Base-by-base conservation (phyloP, 306 rosid genomes). In the Begonia masoniana region DNA sequence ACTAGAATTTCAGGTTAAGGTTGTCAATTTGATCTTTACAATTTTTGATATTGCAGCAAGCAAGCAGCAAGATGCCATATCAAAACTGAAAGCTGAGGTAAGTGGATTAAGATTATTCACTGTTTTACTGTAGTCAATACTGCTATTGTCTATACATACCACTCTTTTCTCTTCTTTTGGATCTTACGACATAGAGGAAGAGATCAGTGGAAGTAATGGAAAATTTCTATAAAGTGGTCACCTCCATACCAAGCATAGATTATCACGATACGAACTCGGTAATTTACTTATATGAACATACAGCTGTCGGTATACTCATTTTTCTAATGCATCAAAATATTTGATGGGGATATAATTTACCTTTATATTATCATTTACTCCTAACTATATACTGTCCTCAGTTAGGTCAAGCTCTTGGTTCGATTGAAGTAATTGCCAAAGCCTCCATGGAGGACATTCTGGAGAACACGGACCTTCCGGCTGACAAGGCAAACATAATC, bases 321-420 rank as follows among this genome's bases (percentile, higher is more conserved):
- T 31, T 7, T 31, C 39, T 6, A 31, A 31, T 31, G 39, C 39
- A 31, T 7, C 24, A 21, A 31, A 5, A 31, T 31, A 31, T 31
- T 31, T 31, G 39, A 31, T 31, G 39, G 39, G 39, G 39, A 31
- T 31, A 31, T 21, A 2, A 21, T 21, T 21, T 21, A 7, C 39
- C 39, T 1, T 31, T 31, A 31, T 31, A 31, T 31, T 7, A 7
- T 31, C 39, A 31, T 31, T 31, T 31, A 31, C 8, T 31, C 39
- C 39, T 31, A 36, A 52, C 61, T 81, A 26, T 65, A 58, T 17
- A 58, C 47, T 76, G 19, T 64, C 54, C 67, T 49, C 83, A 85
- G 97, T 91, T 89, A 50, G 71, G 68, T 68, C 97, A 89, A 71
- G 87, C 95, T 43, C 65, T 89, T 43, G 97, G 97, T 47, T 85